Conservation (phyloP, 441 rosid species). For the Adansonia grandidieri region DNA sequence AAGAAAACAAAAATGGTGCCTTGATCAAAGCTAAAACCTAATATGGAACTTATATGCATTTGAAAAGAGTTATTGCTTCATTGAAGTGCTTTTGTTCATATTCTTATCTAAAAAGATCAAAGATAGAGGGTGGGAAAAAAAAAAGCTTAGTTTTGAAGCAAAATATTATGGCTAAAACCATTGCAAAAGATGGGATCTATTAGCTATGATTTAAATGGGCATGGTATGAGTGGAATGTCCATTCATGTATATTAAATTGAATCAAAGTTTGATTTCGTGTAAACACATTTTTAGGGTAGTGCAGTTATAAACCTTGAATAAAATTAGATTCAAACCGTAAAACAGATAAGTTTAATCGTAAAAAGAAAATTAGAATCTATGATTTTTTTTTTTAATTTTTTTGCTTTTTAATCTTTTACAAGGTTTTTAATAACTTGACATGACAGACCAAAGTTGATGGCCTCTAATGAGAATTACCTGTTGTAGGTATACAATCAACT, state of each 20-base stretch:
- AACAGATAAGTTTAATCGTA: too few relatives aligned
- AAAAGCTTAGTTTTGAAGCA: neutral
- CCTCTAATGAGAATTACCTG: neutral
- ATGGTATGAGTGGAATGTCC: too few relatives aligned
- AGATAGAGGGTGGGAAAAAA: neutral
- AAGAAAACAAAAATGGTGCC: neutral
- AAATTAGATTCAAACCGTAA: too few relatives aligned
- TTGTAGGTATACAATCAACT: neutral
- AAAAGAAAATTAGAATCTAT: too few relatives aligned
- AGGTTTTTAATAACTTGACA: neutral
- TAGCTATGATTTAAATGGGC: neutral
- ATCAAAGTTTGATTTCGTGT: too few relatives aligned
- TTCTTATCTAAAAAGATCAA: neutral
- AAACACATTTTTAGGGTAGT: too few relatives aligned
- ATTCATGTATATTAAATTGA: too few relatives aligned
- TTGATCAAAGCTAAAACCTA: neutral
- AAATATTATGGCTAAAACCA: neutral
- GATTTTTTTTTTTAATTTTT: neutral
- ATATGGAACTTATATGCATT: neutral
- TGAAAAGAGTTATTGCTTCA: conserved; percentile 8
- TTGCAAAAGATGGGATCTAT: neutral
- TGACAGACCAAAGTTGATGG: neutral
- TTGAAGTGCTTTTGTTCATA: neutral
- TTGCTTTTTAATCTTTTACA: neutral
- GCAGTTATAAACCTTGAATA: too few relatives aligned